Evolutionary conservation across 345 rosid genomes (phyloP).

Genomic region (Pugionium dolabratum): DNA sequence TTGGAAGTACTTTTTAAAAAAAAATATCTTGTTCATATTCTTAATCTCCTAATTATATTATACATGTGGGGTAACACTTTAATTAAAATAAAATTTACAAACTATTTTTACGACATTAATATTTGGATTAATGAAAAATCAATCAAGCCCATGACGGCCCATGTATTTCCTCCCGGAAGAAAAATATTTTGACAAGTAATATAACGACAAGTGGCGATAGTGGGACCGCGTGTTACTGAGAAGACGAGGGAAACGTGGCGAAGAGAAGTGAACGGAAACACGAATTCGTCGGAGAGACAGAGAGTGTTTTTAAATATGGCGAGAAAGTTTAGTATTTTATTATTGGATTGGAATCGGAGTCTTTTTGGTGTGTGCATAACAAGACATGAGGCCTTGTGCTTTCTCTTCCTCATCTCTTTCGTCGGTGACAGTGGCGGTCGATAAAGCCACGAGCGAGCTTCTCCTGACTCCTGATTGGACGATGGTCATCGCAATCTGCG

Average conservation of each 20-base stretch:
- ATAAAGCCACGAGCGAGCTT: slow-evolving; percentile 91
- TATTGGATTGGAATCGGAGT: too few relatives aligned
- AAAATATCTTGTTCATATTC: too few relatives aligned
- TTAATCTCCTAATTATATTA: too few relatives aligned
- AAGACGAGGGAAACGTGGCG: slow-evolving; percentile 37
- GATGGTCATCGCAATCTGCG: slow-evolving; percentile 85
- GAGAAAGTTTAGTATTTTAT: neutral
- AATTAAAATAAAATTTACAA: too few relatives aligned
- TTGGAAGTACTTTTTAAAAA: too few relatives aligned
- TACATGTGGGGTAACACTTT: too few relatives aligned
- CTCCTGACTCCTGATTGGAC: slow-evolving; percentile 88
- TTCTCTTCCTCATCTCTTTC: slow-evolving; percentile 34
- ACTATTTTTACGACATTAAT: too few relatives aligned
- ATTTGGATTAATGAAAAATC: too few relatives aligned
- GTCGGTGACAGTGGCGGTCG: slow-evolving; percentile 79
- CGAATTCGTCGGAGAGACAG: slow-evolving; percentile 17
- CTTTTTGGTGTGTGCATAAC: too few relatives aligned
- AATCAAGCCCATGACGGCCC: neutral
- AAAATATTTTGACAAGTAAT: neutral
- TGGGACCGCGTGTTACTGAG: slow-evolving; percentile 29
- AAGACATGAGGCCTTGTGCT: slow-evolving; percentile 14
- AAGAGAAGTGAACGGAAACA: slow-evolving; percentile 23
- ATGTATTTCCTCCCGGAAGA: too few relatives aligned
- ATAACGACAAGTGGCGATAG: slow-evolving; percentile 2
- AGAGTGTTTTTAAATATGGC: neutral